Conservation (phyloP, 1,139 yeast genomes). For the Yamadazyma dendronema region DNA sequence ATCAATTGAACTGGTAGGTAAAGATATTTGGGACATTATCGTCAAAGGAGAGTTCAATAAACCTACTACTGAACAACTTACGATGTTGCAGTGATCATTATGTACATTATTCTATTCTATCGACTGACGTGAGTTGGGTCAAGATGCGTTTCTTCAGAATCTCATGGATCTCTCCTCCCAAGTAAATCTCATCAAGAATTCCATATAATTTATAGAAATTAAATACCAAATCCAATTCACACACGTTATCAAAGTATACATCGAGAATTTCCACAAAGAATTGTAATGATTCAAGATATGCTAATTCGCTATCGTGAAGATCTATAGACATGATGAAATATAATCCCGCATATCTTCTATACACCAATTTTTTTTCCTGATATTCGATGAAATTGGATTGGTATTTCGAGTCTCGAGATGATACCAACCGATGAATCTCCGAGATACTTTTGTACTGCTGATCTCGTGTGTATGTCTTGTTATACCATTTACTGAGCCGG, state of each 20-base stretch:
- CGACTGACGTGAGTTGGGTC: conserved; percentile 50
- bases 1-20: conserved; percentile 55
- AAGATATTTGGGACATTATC: conserved; percentile 27
- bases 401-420: conserved; percentile 78
- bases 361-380: conserved; percentile 71
- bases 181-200: conserved; percentile 70
- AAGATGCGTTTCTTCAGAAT: conserved; percentile 60
- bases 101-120: conserved; percentile 26
- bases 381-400: conserved; percentile 81
- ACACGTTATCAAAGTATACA: conserved; percentile 82
- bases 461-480: conserved; percentile 31
- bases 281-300: conserved; percentile 81
- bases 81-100: background rate
- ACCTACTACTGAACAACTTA: background rate
- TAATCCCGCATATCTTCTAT: conserved; percentile 88
- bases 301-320: conserved; percentile 71
- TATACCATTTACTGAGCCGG: conserved; percentile 80
- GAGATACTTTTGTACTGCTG: conserved; percentile 57
- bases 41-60: conserved; percentile 13
- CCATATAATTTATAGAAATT: conserved; percentile 72
- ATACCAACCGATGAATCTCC: conserved; percentile 79
- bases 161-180: conserved; percentile 80
- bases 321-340: conserved; percentile 83
- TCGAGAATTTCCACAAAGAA: conserved; percentile 87
- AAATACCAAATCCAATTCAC: conserved; percentile 88